phyloP scores from a whole-genome alignment of 805 yeast genomes.

The Candida morakotiae region DNA sequence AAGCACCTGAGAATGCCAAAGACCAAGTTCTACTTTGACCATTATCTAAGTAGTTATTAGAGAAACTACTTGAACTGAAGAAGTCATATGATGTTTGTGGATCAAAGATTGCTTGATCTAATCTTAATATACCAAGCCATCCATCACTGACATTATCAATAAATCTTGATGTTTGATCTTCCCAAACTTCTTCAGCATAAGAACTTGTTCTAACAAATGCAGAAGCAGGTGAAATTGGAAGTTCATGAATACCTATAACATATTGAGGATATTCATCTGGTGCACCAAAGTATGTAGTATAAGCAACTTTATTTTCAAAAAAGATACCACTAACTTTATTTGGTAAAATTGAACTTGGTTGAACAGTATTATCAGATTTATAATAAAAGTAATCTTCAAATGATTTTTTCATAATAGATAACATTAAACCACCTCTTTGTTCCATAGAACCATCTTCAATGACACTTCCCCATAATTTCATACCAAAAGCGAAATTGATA shows the following conservation, averaged over 20 bases:
- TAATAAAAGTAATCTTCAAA: slow-evolving; percentile 53
- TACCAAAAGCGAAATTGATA: slow-evolving; percentile 64
- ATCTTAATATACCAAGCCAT: slow-evolving; percentile 70
- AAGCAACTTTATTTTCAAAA: slow-evolving; percentile 69
- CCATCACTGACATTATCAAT: slow-evolving; percentile 51
- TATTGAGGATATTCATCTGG: slow-evolving; percentile 42
- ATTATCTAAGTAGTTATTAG: slow-evolving; percentile 44
- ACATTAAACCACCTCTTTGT: slow-evolving; percentile 55
- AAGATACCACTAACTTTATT: slow-evolving; percentile 71
- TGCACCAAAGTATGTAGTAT: slow-evolving; percentile 68
- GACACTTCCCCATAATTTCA: slow-evolving; percentile 64
- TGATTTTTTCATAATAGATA: slow-evolving; percentile 54
- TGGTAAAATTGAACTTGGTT: slow-evolving; percentile 49
- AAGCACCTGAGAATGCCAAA: slow-evolving; percentile 55
- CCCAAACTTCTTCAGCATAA: slow-evolving; percentile 64
- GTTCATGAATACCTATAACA: slow-evolving; percentile 75
- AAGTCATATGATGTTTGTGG: slow-evolving; percentile 59
- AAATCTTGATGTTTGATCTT: slow-evolving; percentile 41
- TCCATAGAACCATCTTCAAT: slow-evolving; percentile 55
- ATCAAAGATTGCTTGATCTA: slow-evolving; percentile 73
- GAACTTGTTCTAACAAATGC: slow-evolving; percentile 51
- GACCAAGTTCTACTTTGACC: slow-evolving; percentile 66
- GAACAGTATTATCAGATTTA: slow-evolving; percentile 46
- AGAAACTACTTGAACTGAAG: slow-evolving; percentile 36
- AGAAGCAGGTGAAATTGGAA: slow-evolving; percentile 70